Percentiles rank a stretch among this genome's conserved stretches.
These are phyloP conservation scores for Lotus japonicus DNA, from an alignment of 306 rosid species.

Conservation along the genomic window DNA sequence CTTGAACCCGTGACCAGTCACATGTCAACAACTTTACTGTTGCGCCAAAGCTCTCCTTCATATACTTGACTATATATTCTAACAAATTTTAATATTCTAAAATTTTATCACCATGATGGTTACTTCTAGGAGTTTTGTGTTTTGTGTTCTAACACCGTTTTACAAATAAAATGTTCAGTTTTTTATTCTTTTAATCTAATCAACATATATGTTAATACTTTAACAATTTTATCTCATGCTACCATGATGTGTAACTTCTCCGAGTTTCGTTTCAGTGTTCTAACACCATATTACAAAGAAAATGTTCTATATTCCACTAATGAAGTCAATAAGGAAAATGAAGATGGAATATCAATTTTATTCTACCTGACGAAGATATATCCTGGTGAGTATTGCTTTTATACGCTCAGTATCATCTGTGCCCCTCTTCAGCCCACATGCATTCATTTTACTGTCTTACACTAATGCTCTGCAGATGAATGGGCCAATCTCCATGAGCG, in stretches of 20 bases:
- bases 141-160: slow-evolving; percentile 94
- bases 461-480: slow-evolving; percentile 59
- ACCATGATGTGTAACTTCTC: slow-evolving; percentile 18
- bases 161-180: slow-evolving; percentile 60
- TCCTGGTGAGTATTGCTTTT: slow-evolving; percentile 66
- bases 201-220: not conserved
- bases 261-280: slow-evolving; percentile 58
- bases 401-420: slow-evolving; percentile 6
- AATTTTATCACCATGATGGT: not conserved
- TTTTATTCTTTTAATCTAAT: too few relatives aligned
- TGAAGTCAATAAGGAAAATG: slow-evolving; percentile 65
- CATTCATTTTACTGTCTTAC: slow-evolving; percentile 10
- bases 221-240: not conserved
- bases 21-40: too few relatives aligned
- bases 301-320: slow-evolving; percentile 70
- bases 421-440: not conserved
- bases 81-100: not conserved
- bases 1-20: too few relatives aligned
- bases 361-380: slow-evolving; percentile 86
- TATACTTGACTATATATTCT: not conserved
- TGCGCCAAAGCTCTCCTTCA: too few relatives aligned
- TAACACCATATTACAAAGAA: slow-evolving; percentile 93
- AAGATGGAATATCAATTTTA: slow-evolving; percentile 89
- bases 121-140: slow-evolving; percentile 23
- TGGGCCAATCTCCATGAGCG: slow-evolving; percentile 75